Base-by-base conservation (phyloP, 352 stramenopile genomes). In the Thalassiosira delicatula region DNA sequence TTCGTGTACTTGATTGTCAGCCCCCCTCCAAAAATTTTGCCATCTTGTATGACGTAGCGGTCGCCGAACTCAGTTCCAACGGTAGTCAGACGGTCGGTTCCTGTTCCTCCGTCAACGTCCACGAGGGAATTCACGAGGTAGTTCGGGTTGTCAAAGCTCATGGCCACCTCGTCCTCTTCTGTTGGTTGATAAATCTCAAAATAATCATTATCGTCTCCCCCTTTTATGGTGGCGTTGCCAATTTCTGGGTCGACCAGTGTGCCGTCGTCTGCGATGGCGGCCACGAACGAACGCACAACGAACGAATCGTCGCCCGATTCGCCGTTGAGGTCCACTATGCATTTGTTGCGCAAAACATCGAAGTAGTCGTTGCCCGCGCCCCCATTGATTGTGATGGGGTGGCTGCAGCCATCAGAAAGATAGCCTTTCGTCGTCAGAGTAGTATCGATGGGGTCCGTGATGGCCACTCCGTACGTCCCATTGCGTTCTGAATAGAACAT, bases 351-450 rank as follows among this genome's bases (percentile, higher is more conserved):
- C 4, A 88, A 37, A 30, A 85, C 66, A 67, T 88, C 72, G 56
- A 83, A 85, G n/a, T 56, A 72, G 46, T 85, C 81, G 35, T 73
- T 69, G 19, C 81, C 76, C 70, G 53, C 62, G 2, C 62, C 70
- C 30, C 76, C 76, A 77, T 85, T 80, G 9, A 88, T 70, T 1
- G 65, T 80, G 8, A 88, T 19, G 7, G 70, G 62, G 44, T 83
- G 35, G 21, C 21, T 74, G 59, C 70, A 80, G 12, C 81, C 81
- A 67, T 88, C 65, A 63, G 59, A 78, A 0, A 88, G 30, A 33
- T 78, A 88, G 2, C 81, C 81, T 71, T 79, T 85, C 35, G 81
- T 88, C 9, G 81, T 88, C 14, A 85, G 61, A 1, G 81, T 85
- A 5, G 63, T 81, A 4, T 68, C 23, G 32, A 88, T 83, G 27